phyloP scores from a whole-genome alignment of 179 eudicot species.

The Monotropa hypopitys region DNA sequence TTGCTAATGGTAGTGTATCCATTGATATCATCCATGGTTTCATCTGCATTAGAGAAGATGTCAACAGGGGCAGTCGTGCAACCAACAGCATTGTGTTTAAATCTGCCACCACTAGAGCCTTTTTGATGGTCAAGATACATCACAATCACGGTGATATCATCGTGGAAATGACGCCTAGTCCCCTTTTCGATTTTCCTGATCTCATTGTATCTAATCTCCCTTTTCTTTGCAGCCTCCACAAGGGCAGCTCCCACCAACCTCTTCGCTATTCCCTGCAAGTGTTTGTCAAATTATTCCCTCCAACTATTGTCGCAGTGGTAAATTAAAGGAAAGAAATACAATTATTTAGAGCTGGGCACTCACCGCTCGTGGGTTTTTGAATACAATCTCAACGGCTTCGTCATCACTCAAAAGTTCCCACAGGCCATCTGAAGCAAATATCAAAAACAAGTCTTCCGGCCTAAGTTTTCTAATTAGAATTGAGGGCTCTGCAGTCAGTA shows the following conservation, averaged over 20 bases:
- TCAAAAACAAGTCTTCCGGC: constrained; percentile 40
- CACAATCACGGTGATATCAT: constrained; percentile 50
- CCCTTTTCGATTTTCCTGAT: constrained; percentile 44
- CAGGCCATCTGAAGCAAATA: constrained; percentile 65
- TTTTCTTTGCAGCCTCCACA: constrained; percentile 43
- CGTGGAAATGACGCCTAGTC: constrained; percentile 44
- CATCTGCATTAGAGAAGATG: constrained; percentile 28
- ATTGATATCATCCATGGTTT: constrained; percentile 14
- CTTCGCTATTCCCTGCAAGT: constrained; percentile 54
- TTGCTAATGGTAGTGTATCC: background rate
- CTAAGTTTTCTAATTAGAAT: constrained; percentile 25
- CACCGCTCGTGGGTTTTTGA: constrained; percentile 41
- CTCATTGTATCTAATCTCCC: constrained; percentile 41
- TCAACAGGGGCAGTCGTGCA: constrained; percentile 35
- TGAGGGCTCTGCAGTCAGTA: constrained; percentile 46
- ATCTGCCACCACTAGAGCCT: constrained; percentile 3
- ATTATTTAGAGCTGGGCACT: constrained; percentile 8
- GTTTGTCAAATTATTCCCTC: background rate
- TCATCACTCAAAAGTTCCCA: constrained; percentile 57
- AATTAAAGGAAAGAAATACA: background rate
- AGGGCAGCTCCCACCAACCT: constrained; percentile 44
- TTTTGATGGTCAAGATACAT: constrained; percentile 38
- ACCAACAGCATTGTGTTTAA: constrained; percentile 14
- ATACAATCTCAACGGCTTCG: constrained; percentile 44
- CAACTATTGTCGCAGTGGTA: background rate